Conservation (phyloP, 108 stramenopile species). For the Cyclotella baltica region DNA sequence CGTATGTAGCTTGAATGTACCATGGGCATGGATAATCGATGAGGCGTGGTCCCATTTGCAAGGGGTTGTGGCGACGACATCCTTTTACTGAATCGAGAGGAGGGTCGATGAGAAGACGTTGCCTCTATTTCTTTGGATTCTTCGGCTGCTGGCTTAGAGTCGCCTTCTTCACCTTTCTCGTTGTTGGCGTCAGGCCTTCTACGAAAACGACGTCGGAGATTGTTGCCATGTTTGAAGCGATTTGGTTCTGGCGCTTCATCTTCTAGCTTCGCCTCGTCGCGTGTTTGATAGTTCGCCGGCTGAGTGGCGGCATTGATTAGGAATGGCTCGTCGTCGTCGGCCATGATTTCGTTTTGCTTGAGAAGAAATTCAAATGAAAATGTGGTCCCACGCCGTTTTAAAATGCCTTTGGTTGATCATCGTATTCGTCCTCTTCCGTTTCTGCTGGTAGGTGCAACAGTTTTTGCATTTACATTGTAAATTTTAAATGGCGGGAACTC, state of each 20-base stretch:
- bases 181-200: constrained; percentile 16
- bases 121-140: constrained; percentile 1
- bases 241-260: not conserved
- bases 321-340: constrained; percentile 23
- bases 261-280: constrained; percentile 14
- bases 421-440: too few species aligned
- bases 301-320: constrained; percentile 25
- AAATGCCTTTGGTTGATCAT: too few species aligned
- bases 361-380: not conserved
- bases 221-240: not conserved
- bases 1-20: constrained; percentile 42
- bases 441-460: too few species aligned
- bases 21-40: constrained; percentile 19
- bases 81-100: not conserved
- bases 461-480: too few species aligned
- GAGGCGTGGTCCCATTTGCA: not conserved
- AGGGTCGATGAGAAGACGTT: not conserved
- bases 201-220: constrained; percentile 27
- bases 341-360: not conserved
- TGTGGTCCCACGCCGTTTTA: not conserved
- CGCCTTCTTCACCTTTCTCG: constrained; percentile 9
- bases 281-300: not conserved
- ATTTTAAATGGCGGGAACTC: too few species aligned
- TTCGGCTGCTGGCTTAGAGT: not conserved
- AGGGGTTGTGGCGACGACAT: not conserved